Percentiles rank a stretch among this genome's conserved stretches.
Conservation (phyloP, 2,329 filamentous ascomycete genomes). For the Diaporthe amygdali region DNA sequence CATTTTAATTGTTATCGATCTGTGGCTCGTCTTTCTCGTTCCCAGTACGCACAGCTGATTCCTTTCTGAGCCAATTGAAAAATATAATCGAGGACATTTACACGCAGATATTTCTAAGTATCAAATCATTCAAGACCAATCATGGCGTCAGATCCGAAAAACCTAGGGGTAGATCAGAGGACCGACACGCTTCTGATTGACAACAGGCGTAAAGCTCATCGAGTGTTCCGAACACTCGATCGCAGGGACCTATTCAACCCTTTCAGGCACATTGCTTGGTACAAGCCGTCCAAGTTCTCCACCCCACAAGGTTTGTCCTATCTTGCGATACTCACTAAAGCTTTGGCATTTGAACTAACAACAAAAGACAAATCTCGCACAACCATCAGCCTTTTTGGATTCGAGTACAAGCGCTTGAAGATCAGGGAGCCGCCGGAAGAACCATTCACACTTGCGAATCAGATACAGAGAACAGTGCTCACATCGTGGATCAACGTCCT, state of each 20-base stretch:
- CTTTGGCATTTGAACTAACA: neutral
- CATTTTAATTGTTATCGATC: neutral
- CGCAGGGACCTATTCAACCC: slow-evolving; percentile 1
- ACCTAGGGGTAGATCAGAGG: neutral
- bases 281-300: neutral
- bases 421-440: neutral
- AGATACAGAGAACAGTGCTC: slow-evolving; percentile 4
- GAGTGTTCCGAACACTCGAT: neutral
- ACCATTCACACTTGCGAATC: neutral
- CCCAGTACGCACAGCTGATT: no score
- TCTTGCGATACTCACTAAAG: no score
- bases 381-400: neutral
- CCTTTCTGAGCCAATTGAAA: no score
- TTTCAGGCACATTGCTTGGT: slow-evolving; percentile 15
- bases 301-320: neutral
- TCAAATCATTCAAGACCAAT: neutral
- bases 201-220: slow-evolving; percentile 8
- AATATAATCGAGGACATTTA: no score
- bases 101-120: neutral
- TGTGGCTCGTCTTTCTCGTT: neutral
- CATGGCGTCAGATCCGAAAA: neutral
- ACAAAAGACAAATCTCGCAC: neutral
- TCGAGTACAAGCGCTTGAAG: neutral
- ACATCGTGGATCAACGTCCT: slow-evolving; percentile 14
- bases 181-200: neutral